A percentile compares a stretch with the other conserved stretches of the same genome.
phyloP scores from a whole-genome alignment of 1,284 basidiomycete species.

The Boletus calvinii region DNA sequence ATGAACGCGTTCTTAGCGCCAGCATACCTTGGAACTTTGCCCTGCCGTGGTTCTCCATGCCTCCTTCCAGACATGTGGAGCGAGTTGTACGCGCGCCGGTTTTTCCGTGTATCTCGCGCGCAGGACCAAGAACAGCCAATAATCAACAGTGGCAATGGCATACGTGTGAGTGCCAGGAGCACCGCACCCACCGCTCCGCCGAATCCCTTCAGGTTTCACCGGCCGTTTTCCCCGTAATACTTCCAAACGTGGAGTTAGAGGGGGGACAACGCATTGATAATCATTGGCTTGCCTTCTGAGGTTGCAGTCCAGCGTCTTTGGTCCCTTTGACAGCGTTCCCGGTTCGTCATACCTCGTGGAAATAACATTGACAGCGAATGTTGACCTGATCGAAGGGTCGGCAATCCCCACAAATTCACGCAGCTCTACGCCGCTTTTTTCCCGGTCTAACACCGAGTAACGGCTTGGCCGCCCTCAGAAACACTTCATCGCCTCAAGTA shows the following conservation, averaged over 20 bases:
- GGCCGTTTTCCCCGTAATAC: neutral
- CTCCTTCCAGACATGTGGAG: neutral
- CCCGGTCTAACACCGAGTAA: slow-evolving; percentile 29
- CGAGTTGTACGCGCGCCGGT: neutral
- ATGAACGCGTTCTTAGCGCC: neutral
- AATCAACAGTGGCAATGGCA: neutral
- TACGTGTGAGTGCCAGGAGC: neutral
- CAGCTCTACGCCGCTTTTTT: neutral
- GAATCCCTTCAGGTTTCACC: neutral
- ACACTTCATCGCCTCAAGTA: neutral
- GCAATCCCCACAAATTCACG: neutral
- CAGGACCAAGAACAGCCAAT: neutral
- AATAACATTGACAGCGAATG: neutral
- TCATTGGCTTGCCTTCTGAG: neutral
- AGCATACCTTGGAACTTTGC: neutral
- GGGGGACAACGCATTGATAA: slow-evolving; percentile 1
- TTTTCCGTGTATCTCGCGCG: neutral
- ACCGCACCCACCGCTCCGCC: neutral
- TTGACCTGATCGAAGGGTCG: neutral
- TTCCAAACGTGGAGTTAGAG: slow-evolving; percentile 19
- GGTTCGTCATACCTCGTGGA: neutral
- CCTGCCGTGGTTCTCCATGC: neutral
- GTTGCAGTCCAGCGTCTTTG: neutral
- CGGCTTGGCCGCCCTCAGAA: neutral
- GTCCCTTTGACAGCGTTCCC: neutral